These are phyloP conservation scores for Venturiaceae sp. DNA, from an alignment of 2,329 filamentous ascomycete species.

Conservation along the genomic window DNA sequence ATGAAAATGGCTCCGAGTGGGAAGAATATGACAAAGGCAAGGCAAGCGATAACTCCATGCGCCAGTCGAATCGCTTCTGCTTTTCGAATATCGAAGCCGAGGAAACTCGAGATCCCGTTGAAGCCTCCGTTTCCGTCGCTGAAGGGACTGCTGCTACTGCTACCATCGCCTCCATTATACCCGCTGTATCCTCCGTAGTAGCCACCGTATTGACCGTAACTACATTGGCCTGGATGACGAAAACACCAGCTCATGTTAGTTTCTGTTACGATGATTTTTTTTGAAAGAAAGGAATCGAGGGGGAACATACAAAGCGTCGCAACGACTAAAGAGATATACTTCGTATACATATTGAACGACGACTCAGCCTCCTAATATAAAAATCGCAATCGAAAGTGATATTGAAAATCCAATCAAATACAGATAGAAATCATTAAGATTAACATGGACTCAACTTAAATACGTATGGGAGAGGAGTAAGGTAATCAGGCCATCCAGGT, in stretches of 20 bases:
- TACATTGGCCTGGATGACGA: background rate
- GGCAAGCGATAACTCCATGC: conserved; percentile 31
- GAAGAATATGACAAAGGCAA: conserved; percentile 36
- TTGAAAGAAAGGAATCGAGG: background rate
- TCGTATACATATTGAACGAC: background rate
- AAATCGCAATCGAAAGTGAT: background rate
- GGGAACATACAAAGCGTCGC: background rate
- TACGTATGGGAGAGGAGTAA: background rate
- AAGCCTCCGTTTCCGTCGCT: conserved; percentile 1
- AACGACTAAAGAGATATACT: background rate
- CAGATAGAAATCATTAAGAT: background rate
- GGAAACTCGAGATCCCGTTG: background rate
- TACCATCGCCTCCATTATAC: background rate
- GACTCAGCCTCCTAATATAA: background rate
- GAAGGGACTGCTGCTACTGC: background rate
- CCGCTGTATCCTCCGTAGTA: background rate
- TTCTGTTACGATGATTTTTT: background rate
- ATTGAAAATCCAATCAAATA: background rate
- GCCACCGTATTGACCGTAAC: background rate
- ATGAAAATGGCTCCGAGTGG: conserved; percentile 33
- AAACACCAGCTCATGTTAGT: background rate
- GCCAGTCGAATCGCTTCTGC: conserved; percentile 14
- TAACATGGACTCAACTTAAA: background rate
- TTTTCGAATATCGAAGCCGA: background rate
- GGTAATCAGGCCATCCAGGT: background rate